phyloP scores from a whole-genome alignment of 2,329 filamentous ascomycete species.

The Teratosphaeria destructans region DNA sequence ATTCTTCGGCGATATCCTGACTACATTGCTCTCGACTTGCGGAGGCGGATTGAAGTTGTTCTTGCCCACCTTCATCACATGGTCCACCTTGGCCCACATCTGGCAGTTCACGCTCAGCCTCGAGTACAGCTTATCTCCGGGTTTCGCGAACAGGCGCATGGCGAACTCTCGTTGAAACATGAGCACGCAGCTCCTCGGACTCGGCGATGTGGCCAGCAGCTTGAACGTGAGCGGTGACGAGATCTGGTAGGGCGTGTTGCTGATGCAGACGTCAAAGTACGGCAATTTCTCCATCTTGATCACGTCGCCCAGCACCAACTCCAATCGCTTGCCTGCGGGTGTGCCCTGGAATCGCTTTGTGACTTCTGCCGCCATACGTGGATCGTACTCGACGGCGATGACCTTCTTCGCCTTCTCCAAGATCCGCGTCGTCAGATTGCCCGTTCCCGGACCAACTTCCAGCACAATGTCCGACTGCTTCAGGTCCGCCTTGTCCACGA shows the following conservation, averaged over 20 bases:
- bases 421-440: slow-evolving; percentile 81
- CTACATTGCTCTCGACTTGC: slow-evolving; percentile 82
- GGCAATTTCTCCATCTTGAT: slow-evolving; percentile 72
- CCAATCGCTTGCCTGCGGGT: slow-evolving; percentile 70
- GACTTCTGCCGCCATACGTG: slow-evolving; percentile 90
- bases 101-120: slow-evolving; percentile 88
- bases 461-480: slow-evolving; percentile 86
- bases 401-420: slow-evolving; percentile 75
- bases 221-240: slow-evolving; percentile 87
- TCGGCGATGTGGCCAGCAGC: slow-evolving; percentile 69
- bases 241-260: slow-evolving; percentile 69
- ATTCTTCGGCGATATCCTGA: slow-evolving; percentile 77
- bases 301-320: slow-evolving; percentile 82
- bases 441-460: slow-evolving; percentile 83
- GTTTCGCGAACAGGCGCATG: slow-evolving; percentile 75
- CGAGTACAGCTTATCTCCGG: slow-evolving; percentile 80
- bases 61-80: slow-evolving; percentile 84
- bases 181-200: slow-evolving; percentile 75
- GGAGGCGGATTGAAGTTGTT: slow-evolving; percentile 96
- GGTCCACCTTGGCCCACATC: slow-evolving; percentile 68
- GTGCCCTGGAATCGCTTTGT: slow-evolving; percentile 89
- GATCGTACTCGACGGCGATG: slow-evolving; percentile 85
- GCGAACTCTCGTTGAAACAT: slow-evolving; percentile 98
- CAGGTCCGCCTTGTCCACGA: slow-evolving; percentile 76
- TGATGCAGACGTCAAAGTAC: slow-evolving; percentile 75